Percentiles rank a stretch among this genome's conserved stretches.
phyloP scores from a whole-genome alignment of 2,329 filamentous ascomycete species.

The Bimuria novae-zelandiae region DNA sequence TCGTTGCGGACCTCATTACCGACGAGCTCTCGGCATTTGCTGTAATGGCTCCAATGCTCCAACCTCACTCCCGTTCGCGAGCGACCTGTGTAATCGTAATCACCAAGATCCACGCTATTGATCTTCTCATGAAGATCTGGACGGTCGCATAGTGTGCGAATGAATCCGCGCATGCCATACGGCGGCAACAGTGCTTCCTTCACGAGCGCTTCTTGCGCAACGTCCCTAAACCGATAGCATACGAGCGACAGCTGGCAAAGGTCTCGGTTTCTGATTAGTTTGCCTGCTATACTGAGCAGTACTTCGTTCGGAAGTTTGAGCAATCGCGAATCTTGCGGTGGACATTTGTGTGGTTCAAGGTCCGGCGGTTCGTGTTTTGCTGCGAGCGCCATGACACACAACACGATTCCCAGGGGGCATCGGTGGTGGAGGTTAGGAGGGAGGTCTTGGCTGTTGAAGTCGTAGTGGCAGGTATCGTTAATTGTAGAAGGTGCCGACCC shows the following conservation, averaged over 20 bases:
- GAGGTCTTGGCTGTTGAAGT: no score
- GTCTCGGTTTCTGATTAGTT: constrained; percentile 1
- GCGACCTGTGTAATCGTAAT: constrained; percentile 11
- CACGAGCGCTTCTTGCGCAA: constrained; percentile 21
- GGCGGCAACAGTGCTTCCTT: constrained; percentile 14
- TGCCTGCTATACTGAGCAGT: constrained; percentile 3
- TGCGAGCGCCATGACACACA: neutral
- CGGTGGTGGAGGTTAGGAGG: neutral
- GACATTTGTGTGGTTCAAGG: neutral
- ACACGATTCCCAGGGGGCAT: neutral
- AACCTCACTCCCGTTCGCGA: neutral
- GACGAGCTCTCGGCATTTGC: constrained; percentile 1
- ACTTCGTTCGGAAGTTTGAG: constrained; percentile 7
- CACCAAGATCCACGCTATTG: constrained; percentile 17
- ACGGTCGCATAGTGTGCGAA: constrained; percentile 13
- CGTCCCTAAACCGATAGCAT: constrained; percentile 13
- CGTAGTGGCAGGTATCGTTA: neutral
- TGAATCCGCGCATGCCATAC: constrained; percentile 15
- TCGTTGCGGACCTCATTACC: neutral
- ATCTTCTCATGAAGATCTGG: constrained; percentile 17
- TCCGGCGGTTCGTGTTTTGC: neutral
- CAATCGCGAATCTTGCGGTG: neutral
- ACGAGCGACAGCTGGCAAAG: constrained; percentile 16
- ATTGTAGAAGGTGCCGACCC: neutral
- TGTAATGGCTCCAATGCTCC: constrained; percentile 2